Evolutionary conservation across 768 basidiomycete species (phyloP), one percentile per base, ranked within the genome.

Genomic region (Boletus tylopilopsis): DNA sequence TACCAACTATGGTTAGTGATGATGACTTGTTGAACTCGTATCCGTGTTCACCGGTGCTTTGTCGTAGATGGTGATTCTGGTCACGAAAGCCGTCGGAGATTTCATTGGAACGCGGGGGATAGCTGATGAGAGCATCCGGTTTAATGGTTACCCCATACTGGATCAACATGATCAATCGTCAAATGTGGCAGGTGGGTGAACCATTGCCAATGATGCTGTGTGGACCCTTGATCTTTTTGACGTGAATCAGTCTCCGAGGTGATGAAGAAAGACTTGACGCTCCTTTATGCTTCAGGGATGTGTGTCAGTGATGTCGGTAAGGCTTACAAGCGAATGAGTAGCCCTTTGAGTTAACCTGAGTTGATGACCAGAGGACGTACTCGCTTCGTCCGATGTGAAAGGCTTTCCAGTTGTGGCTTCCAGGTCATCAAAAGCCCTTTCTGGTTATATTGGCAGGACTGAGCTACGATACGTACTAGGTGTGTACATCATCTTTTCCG

Each of bases 61-160:
- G 46, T 54, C 30, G 11, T 47, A 98, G 96, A 97, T 99, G 61
- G 93, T 96, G 1, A 77, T 98, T 24, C 72, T 98, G 27, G 94
- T 97, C 25, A 96, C 96, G 9, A 98, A 97, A 68, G 93, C 94
- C 12, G 95, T 98, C 21, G 92, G 94, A 13, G 95, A 99, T 64
- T 87, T 92, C 58, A 77, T 98, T 41, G 94, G 94, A 21, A 90
- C 85, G 7, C 89, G 80, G 37, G 96, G 96, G 2, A 97, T 99
- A 55, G 94, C 96, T 5, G 96, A 99, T 54, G 91, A 96, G 61
- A 91, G 87, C 80, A 99, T 99, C 60, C 80, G 84, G 16, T 95
- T 99, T 71, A 98, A 96, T 64, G 95, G 94, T 9, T 98, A 87
- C 71, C 96, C 96, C 0, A 94, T 94, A 75, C 73, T 99, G 51